Base-by-base conservation (phyloP, 257 asterid genomes). In the Rubia yunnanensis region DNA sequence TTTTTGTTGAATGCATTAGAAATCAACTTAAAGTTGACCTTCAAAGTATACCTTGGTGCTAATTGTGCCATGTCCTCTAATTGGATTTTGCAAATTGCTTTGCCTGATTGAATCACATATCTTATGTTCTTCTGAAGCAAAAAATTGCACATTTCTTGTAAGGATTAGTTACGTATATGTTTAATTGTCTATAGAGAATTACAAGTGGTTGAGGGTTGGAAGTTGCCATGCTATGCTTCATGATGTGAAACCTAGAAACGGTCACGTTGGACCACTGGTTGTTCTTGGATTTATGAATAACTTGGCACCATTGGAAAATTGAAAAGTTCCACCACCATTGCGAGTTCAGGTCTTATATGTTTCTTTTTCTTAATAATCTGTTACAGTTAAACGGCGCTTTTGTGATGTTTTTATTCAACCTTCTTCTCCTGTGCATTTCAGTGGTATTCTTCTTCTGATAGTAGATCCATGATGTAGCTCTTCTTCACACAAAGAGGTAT, bases 401-500 rank as follows among this genome's bases (percentile, higher is more conserved):
- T 54, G 56, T 70, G 65, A 18, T 2, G 5, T 31, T 68, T 31
- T 17, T 10, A 30, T 38, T 20, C 49, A 18, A 26, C 24, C 23
- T 36, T 26, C 56, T 17, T 63, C 57, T 23, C 30, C 63, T 9
- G 13, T 3, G 14, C 24, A 22, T n/a, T 32, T 55, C 60, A 64
- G 23, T 18, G 17, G 54, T 54, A 32, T 32, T 52, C 32, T 50
- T 62, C 34, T 50, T 31, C 55, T 92, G 73, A 82, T 92, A 56
- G 82, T 92, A 67, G 99, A 92, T 76, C 99, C 99, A 35, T 97
- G 99, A 62, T 92, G 99, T 84, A 83, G 73, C 79, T 84, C 91
- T 35, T 73, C 80, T 65, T 70, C 78, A 74, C 86, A 85, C 78
- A 80, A 82, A 72, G 95, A 89, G 96, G 98, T 92, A 81, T 41